phyloP scores from a whole-genome alignment of 768 basidiomycete species.

The Crassisporium funariophilum region DNA sequence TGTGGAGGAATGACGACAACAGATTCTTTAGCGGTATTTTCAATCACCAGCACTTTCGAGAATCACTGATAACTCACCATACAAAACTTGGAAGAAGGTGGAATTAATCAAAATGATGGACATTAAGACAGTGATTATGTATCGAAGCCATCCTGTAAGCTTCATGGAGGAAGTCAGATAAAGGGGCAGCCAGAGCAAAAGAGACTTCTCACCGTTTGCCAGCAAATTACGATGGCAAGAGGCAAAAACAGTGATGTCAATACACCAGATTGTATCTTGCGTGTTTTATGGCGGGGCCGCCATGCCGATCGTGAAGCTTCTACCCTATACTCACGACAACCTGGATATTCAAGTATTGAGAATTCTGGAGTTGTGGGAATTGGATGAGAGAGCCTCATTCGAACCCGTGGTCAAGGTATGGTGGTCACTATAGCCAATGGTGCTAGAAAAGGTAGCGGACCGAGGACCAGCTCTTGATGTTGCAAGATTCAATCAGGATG shows the following conservation, averaged over 20 bases:
- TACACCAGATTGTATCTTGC: conserved; percentile 8
- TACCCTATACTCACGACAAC: conserved; percentile 62
- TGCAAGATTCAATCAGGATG: no score
- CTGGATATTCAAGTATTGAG: conserved; percentile 43
- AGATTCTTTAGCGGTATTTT: conserved; percentile 53
- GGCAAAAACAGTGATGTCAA: conserved; percentile 21
- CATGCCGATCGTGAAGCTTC: conserved; percentile 51
- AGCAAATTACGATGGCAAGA: conserved; percentile 32
- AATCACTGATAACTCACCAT: conserved; percentile 15
- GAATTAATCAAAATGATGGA: neutral
- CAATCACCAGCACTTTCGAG: neutral
- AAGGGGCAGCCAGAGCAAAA: neutral
- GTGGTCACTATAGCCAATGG: neutral
- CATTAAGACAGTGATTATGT: conserved; percentile 1
- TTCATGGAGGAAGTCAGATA: neutral
- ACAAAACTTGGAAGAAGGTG: conserved; percentile 12
- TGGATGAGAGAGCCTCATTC: conserved; percentile 29
- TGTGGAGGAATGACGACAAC: conserved; percentile 64
- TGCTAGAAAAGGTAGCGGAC: no score
- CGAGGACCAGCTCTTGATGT: no score
- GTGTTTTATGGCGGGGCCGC: conserved; percentile 34
- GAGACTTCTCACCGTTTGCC: conserved; percentile 28
- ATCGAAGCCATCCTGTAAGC: neutral
- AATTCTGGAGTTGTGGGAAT: conserved; percentile 51
- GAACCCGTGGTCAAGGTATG: neutral